A percentile compares a stretch with the other conserved stretches of the same genome.
phyloP scores from a whole-genome alignment of 176 grass and related monocot species.

The Juncus effusus region DNA sequence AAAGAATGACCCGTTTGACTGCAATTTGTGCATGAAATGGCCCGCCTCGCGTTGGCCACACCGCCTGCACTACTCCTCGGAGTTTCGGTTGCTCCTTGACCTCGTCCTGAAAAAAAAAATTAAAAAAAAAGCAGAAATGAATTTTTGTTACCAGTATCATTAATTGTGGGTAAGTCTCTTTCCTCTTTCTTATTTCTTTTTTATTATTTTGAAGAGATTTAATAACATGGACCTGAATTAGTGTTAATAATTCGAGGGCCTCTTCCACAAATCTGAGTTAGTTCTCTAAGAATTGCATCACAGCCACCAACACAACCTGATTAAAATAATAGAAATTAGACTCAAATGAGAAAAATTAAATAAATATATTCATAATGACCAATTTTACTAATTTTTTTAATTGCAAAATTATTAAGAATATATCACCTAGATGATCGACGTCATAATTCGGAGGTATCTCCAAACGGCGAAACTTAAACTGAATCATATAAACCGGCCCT shows the following conservation, averaged over 20 bases:
- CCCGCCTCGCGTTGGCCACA: conserved; percentile 36
- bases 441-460: conserved; percentile 95
- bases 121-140: conserved; percentile 1
- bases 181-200: neutral
- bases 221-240: conserved; percentile 48
- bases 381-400: too few relatives aligned
- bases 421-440: conserved; percentile 78
- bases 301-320: conserved; percentile 94
- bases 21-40: conserved; percentile 45
- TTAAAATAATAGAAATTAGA: conserved; percentile 5
- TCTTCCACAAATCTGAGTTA: conserved; percentile 71
- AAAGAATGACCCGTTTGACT: conserved; percentile 48
- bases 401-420: too few relatives aligned
- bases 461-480: conserved; percentile 70
- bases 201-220: too few relatives aligned
- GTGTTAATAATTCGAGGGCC: conserved; percentile 43
- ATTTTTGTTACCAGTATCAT: conserved; percentile 1
- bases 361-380: neutral
- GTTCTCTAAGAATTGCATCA: conserved; percentile 73
- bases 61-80: conserved; percentile 37
- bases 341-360: conserved; percentile 14
- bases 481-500: conserved; percentile 74
- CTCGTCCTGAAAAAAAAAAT: conserved; percentile 47
- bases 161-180: neutral
- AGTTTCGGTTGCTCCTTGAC: conserved; percentile 33